Evolutionary conservation across 768 basidiomycete species (phyloP).

Genomic region (Leccinum subgranulosum): DNA sequence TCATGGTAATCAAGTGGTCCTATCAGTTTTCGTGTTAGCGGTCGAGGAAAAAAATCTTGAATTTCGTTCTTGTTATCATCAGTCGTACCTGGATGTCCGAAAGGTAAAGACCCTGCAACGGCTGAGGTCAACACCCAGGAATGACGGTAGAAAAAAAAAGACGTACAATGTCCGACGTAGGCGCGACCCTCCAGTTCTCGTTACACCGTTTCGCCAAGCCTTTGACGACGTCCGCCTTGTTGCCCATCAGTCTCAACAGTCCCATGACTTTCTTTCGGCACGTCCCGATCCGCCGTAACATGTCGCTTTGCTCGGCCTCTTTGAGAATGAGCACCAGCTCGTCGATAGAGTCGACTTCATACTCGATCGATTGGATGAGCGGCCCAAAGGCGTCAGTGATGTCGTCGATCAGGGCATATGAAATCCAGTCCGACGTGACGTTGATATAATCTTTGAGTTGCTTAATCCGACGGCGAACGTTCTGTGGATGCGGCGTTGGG

Average conservation of each 20-base stretch:
- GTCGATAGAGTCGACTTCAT: constrained; percentile 98
- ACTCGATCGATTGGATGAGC: constrained; percentile 97
- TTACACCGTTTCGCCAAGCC: constrained; percentile 97
- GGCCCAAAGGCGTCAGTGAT: constrained; percentile 99
- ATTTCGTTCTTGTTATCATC: neutral
- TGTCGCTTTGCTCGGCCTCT: constrained; percentile 75
- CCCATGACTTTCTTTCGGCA: constrained; percentile 99
- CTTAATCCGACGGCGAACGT: constrained; percentile 96
- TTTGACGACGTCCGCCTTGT: constrained; percentile 99
- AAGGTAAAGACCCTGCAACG: constrained; percentile 78
- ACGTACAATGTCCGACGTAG: constrained; percentile 92
- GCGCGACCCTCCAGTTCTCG: constrained; percentile 98
- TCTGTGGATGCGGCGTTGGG: constrained; percentile 95
- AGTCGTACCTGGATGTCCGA: constrained; percentile 81
- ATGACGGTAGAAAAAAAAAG: neutral
- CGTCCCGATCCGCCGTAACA: constrained; percentile 94
- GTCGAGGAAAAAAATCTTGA: neutral
- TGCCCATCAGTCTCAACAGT: constrained; percentile 92
- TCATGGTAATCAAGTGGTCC: constrained; percentile 99
- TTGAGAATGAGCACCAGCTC: constrained; percentile 96
- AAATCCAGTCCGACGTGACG: constrained; percentile 99
- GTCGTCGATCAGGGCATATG: constrained; percentile 98
- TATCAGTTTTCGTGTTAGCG: constrained; percentile 22
- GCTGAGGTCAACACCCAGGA: neutral
- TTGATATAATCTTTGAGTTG: constrained; percentile 99